Evolutionary conservation across 2,329 filamentous ascomycete genomes (phyloP).

Genomic region (Grosmannia serpens): DNA sequence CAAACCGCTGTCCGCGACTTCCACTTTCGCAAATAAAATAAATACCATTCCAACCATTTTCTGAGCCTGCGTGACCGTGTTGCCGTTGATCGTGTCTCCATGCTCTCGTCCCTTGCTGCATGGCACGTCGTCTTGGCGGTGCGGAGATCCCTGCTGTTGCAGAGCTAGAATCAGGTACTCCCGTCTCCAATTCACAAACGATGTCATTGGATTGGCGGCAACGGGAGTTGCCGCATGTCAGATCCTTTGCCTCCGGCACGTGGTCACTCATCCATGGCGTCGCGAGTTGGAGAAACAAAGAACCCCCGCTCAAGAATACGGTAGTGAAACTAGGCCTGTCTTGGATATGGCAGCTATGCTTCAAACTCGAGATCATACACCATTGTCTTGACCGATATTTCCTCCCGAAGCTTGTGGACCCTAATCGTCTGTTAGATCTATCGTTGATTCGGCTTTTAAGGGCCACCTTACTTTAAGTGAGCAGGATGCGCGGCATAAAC

Average conservation of each 20-base stretch:
- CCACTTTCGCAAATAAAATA: not conserved
- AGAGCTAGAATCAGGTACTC: no score
- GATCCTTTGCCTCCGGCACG: not conserved
- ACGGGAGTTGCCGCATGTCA: not conserved
- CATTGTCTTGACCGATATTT: not conserved
- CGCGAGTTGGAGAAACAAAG: not conserved
- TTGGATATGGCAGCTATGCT: not conserved
- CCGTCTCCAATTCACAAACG: not conserved
- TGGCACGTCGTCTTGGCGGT: no score
- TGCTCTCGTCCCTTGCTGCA: no score
- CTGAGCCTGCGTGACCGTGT: not conserved
- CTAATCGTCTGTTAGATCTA: not conserved
- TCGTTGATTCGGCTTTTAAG: not conserved
- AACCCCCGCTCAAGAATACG: no score
- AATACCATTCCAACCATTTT: not conserved
- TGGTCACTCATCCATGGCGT: not conserved
- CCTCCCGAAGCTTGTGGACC: not conserved
- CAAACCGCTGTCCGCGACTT: not conserved
- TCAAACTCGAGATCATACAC: slow-evolving; percentile 1
- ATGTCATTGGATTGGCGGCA: no score
- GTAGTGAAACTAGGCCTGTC: not conserved
- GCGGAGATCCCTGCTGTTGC: not conserved
- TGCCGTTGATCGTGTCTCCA: no score
- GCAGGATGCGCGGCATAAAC: not conserved
- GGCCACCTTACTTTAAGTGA: not conserved